These are phyloP conservation scores for Corchorus capsularis DNA, from an alignment of 345 rosid species.

Conservation along the genomic window DNA sequence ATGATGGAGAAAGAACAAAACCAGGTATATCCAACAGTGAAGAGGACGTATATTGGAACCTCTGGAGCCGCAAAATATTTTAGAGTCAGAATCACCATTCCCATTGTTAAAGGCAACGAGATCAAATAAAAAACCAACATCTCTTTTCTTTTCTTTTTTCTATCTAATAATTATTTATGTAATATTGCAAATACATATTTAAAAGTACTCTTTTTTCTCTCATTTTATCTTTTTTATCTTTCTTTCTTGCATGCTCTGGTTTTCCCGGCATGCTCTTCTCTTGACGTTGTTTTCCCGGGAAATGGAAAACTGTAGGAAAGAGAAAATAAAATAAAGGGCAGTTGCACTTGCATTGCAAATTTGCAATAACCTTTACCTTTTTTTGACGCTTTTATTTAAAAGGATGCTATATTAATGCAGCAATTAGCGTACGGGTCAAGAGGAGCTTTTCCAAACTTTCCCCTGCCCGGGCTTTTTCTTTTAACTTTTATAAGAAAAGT, in stretches of 20 bases:
- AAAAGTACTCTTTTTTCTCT: neutral
- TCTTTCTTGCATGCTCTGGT: neutral
- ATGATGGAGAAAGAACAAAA: conserved; percentile 76
- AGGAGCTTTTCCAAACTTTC: neutral
- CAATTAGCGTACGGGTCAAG: conserved; percentile 20
- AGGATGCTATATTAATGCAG: conserved; percentile 14
- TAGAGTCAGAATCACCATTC: conserved; percentile 63
- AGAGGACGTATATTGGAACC: conserved; percentile 64
- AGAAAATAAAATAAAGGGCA: neutral
- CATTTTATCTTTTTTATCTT: neutral
- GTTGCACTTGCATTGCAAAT: neutral
- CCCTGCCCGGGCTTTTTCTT: neutral
- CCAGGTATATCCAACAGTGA: conserved; percentile 86
- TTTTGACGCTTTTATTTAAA: neutral
- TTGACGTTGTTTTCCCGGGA: neutral
- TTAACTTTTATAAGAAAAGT: neutral
- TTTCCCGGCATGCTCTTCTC: neutral
- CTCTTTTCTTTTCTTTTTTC: conserved; percentile 2
- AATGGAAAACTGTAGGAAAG: neutral
- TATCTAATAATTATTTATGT: neutral
- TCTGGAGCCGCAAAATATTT: conserved; percentile 69
- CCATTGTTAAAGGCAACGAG: conserved; percentile 73
- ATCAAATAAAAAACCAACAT: conserved; percentile 85
- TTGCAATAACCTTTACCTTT: neutral
- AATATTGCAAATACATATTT: neutral